Conservation (phyloP, 495 filamentous ascomycete genomes). For the Neurospora africana region DNA sequence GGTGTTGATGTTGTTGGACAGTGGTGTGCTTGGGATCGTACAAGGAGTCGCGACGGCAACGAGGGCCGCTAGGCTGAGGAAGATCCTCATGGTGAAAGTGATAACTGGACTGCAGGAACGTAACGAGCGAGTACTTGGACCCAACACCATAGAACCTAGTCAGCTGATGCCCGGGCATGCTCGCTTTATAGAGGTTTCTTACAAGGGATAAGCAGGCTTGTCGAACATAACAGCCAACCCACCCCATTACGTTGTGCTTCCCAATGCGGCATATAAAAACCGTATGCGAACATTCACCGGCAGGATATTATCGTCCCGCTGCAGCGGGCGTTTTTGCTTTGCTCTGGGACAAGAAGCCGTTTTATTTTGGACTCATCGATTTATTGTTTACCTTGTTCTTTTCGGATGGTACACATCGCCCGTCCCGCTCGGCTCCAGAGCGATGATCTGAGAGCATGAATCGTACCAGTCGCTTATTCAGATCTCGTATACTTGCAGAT, state of each 20-base stretch:
- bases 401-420: background rate
- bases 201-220: background rate
- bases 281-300: background rate
- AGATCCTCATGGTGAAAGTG: background rate
- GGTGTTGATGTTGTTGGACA: constrained; percentile 29
- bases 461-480: background rate
- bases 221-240: background rate
- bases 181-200: background rate
- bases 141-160: background rate
- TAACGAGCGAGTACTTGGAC: background rate
- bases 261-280: background rate
- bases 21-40: constrained; percentile 23
- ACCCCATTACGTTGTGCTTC: background rate
- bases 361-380: background rate
- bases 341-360: background rate
- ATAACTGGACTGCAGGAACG: background rate
- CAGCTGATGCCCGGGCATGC: background rate
- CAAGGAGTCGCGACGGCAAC: constrained; percentile 25
- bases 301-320: background rate
- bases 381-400: background rate
- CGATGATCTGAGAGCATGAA: background rate
- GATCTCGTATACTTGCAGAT: background rate
- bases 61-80: constrained; percentile 5
- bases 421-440: background rate
- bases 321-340: background rate